Base-by-base conservation (phyloP, 305 asterid species). In the Stenogyne calaminthoides region DNA sequence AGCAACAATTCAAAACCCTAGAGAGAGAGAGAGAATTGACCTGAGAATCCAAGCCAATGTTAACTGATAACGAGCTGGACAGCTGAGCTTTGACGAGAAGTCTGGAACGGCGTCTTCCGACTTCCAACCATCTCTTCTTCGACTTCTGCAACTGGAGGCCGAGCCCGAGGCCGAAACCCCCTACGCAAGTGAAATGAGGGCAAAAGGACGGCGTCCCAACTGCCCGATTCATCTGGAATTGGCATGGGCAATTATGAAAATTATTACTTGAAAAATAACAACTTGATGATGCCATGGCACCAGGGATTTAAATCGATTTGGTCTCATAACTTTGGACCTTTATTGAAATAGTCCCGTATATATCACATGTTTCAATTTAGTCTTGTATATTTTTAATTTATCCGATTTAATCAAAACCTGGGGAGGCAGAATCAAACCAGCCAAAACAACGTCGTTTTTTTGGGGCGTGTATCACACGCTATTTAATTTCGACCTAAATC, bases 41-140 rank as follows among this genome's bases (percentile, higher is more conserved):
- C 90, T 86, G 86, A 77, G 91, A 90, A 84, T 92, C 97, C 79
- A 92, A 82, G 37, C 97, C 98, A 54, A 86, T 86, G 80, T 87
- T 84, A 47, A 84, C 82, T 69, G 94, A 85, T 77, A 89, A 81
- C 11, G 97, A 85, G 82, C 82, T 77, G 72, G 98, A 80, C 44
- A 91, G 87, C 86, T 87, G 86, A 76, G 97, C 90, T 73, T 76
- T 46, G 71, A 81, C 86, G 27, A 84, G 80, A 47, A 85, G 80
- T 73, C 78, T 80, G 64, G 80, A 69, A 79, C 90, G 88, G 55
- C 86, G 89, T 7, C 88, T 84, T 69, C 74, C 81, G 9, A 52
- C 72, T 56, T 66, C 86, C 62, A 34, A 25, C 69, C 67, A 77
- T n/a, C 82, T 52, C 77, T 73, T 79, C 81, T 64, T 76, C 81